Base-by-base conservation (phyloP, 2,329 filamentous ascomycete species). In the Aspergillus aculeatus region DNA sequence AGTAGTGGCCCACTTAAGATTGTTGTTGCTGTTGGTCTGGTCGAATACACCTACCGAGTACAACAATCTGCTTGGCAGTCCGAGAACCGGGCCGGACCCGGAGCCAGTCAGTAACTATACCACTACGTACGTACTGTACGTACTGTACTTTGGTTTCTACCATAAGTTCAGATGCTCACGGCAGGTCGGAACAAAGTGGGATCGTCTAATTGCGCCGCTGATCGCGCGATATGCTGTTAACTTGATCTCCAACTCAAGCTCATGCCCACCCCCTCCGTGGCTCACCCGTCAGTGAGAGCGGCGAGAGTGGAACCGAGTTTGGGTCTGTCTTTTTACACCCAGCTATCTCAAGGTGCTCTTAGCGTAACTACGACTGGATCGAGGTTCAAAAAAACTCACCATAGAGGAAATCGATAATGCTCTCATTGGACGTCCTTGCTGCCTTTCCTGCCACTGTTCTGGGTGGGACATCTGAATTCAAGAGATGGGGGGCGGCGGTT, bases 401-500 rank as follows among this genome's bases (percentile, higher is more conserved):
- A 19, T 44, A 44, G 52, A 31, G 12, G 21, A 29, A 54, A 32
- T 54, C 23, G n/a, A 41, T 21, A 29, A n/a, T 19, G 38, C 14
- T 26, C 41, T 31, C 41, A 54, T 54, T 48, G 52, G 54, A 23
- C 23, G 23, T 11, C 19, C 35, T 9, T 32, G 44, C 12, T 50
- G 19, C 14, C 23, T 44, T 56, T 60, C 59, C 56, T 41, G 62
- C 52, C 47, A 47, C 52, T 35, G 47, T 47, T 32, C 26, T 32
- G 21, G 38, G 31, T 47, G 31, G 41, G 26, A 54, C 47, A 6
- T 65, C 63, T 65, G 63, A 58, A 57, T 63, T 63, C 58, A 50
- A 44, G 54, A 29, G 47, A 56, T 52, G 54, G 56, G 54, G 56
- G 53, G 31, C 54, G 32, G 53, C 56, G 49, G 49, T 44, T 44